Conservation (phyloP, 495 filamentous ascomycete species). For the Talaromyces thailandensis region DNA sequence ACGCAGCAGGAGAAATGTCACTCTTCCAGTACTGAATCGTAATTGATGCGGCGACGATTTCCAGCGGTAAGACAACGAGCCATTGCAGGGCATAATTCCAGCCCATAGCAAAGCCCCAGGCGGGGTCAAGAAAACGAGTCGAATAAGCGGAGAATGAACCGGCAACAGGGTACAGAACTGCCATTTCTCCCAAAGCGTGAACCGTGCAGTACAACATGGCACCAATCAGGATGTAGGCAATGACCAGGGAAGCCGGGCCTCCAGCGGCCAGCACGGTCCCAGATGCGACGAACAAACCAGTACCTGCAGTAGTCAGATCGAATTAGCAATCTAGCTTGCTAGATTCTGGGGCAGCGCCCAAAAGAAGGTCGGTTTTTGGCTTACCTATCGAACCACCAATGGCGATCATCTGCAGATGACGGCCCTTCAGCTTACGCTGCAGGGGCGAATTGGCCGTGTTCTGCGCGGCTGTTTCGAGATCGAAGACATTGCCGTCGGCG, state of each 20-base stretch:
- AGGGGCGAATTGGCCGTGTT: conserved; percentile 72
- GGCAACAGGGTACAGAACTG: conserved; percentile 82
- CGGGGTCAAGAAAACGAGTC: conserved; percentile 84
- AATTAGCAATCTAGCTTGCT: background rate
- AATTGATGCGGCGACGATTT: conserved; percentile 84
- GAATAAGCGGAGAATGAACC: conserved; percentile 92
- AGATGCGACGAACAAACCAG: conserved; percentile 85
- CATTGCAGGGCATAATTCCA: conserved; percentile 98
- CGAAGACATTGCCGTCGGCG: conserved; percentile 57
- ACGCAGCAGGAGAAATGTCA: conserved; percentile 59
- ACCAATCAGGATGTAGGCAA: conserved; percentile 77
- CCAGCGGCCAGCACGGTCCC: conserved; percentile 68
- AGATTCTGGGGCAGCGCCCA: too few species aligned
- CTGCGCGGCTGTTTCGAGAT: conserved; percentile 63
- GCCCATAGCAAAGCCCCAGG: conserved; percentile 97
- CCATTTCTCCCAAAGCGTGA: conserved; percentile 86
- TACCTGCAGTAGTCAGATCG: conserved; percentile 45
- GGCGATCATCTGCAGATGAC: conserved; percentile 95
- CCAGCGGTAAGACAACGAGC: conserved; percentile 79
- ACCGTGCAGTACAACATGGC: conserved; percentile 88
- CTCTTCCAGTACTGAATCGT: conserved; percentile 81
- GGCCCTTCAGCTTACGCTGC: conserved; percentile 65
- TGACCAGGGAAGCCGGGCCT: conserved; percentile 76
- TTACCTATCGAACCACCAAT: conserved; percentile 90
- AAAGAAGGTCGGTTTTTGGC: conserved; percentile 4